Percentiles rank a stretch among this genome's conserved stretches.
phyloP scores from a whole-genome alignment of 805 yeast species.

The Starmerella bombicola region DNA sequence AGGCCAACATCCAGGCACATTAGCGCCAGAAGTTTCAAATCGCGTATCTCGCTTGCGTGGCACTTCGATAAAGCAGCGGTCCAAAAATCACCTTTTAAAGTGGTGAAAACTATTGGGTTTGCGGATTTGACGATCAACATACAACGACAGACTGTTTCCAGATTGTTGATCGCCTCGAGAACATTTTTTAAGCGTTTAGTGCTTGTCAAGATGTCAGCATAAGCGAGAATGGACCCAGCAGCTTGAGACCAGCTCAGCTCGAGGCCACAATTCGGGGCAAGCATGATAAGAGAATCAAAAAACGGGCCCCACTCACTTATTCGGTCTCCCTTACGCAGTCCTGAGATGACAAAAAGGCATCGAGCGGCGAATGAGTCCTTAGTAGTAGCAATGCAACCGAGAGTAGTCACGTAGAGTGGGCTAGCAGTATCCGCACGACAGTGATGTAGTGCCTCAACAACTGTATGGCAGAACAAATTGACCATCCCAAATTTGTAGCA shows the following conservation, averaged over 20 bases:
- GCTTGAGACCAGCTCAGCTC: slow-evolving; percentile 14
- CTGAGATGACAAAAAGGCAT: slow-evolving; percentile 25
- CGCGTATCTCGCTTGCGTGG: neutral
- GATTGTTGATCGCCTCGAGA: neutral
- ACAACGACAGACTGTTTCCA: neutral
- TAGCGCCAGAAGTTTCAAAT: slow-evolving; percentile 1
- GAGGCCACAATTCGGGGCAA: neutral
- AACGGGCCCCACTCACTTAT: slow-evolving; percentile 27
- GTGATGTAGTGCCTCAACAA: slow-evolving; percentile 28
- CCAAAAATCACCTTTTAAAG: slow-evolving; percentile 2
- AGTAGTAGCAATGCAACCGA: neutral
- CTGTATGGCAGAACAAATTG: slow-evolving; percentile 9
- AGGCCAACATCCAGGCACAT: neutral
- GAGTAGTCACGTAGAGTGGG: slow-evolving; percentile 20
- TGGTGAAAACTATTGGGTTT: neutral
- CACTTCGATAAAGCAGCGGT: neutral
- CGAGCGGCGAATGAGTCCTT: slow-evolving; percentile 7
- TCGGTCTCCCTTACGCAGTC: slow-evolving; percentile 31
- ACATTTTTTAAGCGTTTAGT: neutral
- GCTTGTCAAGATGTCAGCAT: slow-evolving; percentile 17
- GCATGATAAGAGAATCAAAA: slow-evolving; percentile 3
- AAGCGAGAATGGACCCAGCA: slow-evolving; percentile 9
- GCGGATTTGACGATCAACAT: neutral
- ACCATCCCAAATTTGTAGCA: neutral
- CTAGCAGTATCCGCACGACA: slow-evolving; percentile 25